Evolutionary conservation across 441 rosid species (phyloP), one percentile per base, ranked within the genome.

Genomic region (Lepidium campestre): DNA sequence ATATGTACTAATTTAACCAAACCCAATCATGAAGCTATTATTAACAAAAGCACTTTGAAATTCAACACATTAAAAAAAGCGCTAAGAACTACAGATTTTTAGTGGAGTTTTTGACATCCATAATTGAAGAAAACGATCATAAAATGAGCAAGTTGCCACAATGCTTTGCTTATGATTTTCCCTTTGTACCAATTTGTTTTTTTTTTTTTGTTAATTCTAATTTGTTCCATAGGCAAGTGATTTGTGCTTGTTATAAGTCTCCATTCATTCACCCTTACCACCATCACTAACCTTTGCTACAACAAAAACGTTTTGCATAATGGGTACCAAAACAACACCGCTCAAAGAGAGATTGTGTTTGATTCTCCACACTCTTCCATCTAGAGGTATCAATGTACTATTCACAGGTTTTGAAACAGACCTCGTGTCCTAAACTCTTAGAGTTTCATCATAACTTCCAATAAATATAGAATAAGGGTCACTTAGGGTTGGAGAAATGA

Each of bases 171-270:
- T 81, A 64, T 64, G 62, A 57, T 74, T 53, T 56, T 40, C 36
- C 79, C 85, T 70, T 72, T 81, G 25, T 86, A 91, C 97, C 97
- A 91, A 80, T 89, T 96, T 29, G 85, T n/a, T n/a, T n/a, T n/a
- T n/a, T n/a, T n/a, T n/a, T n/a, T n/a, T n/a, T n/a, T n/a, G n/a
- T n/a, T n/a, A n/a, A n/a, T n/a, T n/a, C n/a, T n/a, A n/a, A n/a
- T n/a, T n/a, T n/a, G n/a, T 95, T 54, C 93, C 98, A 40, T 93
- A 89, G 7, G 91, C 95, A 68, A 93, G 90, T 5, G 95, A 87
- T 10, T 72, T 79, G 13, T 88, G 96, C 68, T 82, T 76, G 17
- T 56, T 46, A 75, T 77, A 84, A 54, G 75, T 82, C 83, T 87
- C 97, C 41, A 84, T 25, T 4, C 84, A 73, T 78, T 83, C 80